Evolutionary conservation across 306 rosid species (phyloP), one percentile per base, ranked within the genome.

Genomic region (Rosa lucieae): DNA sequence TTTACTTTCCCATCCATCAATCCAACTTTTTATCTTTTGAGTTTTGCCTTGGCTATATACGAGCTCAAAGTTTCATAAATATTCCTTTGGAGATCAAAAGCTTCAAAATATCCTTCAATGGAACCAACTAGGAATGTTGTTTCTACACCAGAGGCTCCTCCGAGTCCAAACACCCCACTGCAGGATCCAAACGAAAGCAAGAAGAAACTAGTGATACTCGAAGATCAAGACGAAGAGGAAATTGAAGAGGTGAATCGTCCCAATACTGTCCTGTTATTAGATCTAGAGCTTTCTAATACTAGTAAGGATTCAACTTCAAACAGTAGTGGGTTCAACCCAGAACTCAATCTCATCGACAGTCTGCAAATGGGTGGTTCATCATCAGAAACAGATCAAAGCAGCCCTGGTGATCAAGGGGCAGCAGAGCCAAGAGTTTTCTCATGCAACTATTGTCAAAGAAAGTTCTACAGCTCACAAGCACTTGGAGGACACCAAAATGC

Each of bases 401-500:
- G 69, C 69, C 69, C 47, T 39, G n/a, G 47, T 40, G 71, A 67
- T 67, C 71, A 67, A 9, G 70, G 70, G 8, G 43, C 10, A 6
- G 72, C 73, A 3, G 88, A 88, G 76, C 87, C 82, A 1, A 39
- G 90, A 46, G 85, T 86, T 0, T 92, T 92, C 79, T 83, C 96
- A 35, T 94, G 97, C 81, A 94, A 92, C 66, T 94, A 80, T 32
- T 94, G 98, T 35, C 87, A 84, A 72, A 89, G 94, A 78, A 92
- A 94, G 62, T 92, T 94, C 85, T 88, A 85, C 73, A 89, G 93
- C 47, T 90, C 97, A 43, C 96, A 94, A 62, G 97, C 97, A 0
- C 87, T 94, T 18, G 96, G 97, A 5, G 97, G 98, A 5, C 98
- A 94, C 88, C 98, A 94, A 80, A 94, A 94, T 82, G 98, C 97